Base-by-base conservation (phyloP, 768 basidiomycete species). In the Crassisporium funariophilum region DNA sequence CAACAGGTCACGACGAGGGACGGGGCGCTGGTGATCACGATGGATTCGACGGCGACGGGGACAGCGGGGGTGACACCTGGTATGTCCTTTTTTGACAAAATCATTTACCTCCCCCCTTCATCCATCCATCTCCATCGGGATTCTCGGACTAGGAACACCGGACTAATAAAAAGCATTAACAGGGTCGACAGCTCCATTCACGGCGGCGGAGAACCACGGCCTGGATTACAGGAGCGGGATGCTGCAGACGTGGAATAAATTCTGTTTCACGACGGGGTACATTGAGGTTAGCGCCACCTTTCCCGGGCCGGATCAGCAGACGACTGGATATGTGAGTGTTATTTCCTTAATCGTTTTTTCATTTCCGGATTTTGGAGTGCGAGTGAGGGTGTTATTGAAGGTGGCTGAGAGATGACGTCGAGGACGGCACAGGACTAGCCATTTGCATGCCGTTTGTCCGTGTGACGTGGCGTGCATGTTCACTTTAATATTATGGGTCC, bases 161-260 rank as follows among this genome's bases (percentile, higher is more conserved):
- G n/a, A 31, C 29, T n/a, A 31, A 3, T 31, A 15, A 5, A 3
- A 46, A 19, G 13, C 25, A 16, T 20, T 20, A 33, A 5, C 35
- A 70, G 71, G 67, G 25, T 76, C 74, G 2, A 75, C 75, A 0
- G 76, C 76, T 0, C 75, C 76, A 0, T 76, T 78, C 47, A 74
- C 72, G 0, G n/a, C 49, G 4, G 70, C 53, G 0, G 56, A 72
- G 17, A 79, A 83, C 54, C 83, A 92, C 60, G 70, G 70, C 5
- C 73, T 88, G 48, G 70, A 70, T 29, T 93, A 84, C 59, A 71
- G 79, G 55, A 82, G 72, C 60, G 90, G 84, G 4, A 91, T 92
- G 88, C 69, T 94, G 3, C 89, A 92, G 68, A 81, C 80, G 31
- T 94, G 91, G 91, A 93, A 93, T 67, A 91, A 93, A 73, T 84